A percentile compares a stretch with the other conserved stretches of the same genome.
These are phyloP conservation scores for Alternaria viburni DNA, from an alignment of 2,329 filamentous ascomycete genomes.

Conservation along the genomic window DNA sequence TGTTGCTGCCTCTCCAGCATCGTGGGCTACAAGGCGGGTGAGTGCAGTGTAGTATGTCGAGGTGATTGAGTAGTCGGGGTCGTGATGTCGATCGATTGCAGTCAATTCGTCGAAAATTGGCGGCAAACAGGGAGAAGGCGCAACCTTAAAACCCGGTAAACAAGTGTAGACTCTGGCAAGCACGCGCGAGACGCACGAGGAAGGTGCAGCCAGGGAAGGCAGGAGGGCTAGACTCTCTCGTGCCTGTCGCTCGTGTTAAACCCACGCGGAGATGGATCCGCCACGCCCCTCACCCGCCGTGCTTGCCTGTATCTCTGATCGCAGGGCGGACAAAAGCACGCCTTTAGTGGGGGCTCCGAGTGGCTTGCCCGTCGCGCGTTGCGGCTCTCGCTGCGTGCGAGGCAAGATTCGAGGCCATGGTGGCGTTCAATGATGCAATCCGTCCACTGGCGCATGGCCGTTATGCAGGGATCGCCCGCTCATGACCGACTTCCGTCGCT, in stretches of 20 bases:
- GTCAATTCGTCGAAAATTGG: conserved; percentile 1
- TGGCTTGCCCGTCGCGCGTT: not conserved
- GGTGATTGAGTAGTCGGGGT: not conserved
- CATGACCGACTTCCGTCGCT: conserved; percentile 5
- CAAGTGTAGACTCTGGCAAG: not conserved
- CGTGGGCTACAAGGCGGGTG: not conserved
- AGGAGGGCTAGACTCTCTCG: conserved; percentile 1
- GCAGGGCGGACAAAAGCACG: not conserved
- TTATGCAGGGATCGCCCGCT: conserved; percentile 1
- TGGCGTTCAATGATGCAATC: conserved; percentile 15
- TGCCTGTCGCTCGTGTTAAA: conserved; percentile 7
- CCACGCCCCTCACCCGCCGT: not conserved
- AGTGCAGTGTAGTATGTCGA: not conserved
- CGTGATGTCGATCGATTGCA: not conserved
- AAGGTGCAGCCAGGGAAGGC: conserved; percentile 1
- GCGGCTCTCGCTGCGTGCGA: not conserved
- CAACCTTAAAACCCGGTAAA: conserved; percentile 6
- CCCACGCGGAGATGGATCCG: conserved; percentile 9
- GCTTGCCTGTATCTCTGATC: not conserved
- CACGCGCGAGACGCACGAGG: conserved; percentile 19
- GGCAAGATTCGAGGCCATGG: conserved; percentile 8
- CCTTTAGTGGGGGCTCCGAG: conserved; percentile 3
- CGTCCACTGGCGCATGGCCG: not conserved
- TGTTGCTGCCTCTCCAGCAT: conserved; percentile 18
- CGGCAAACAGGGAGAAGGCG: not conserved